Evolutionary conservation across 176 grass and related monocot species (phyloP).

Genomic region (Bolboschoenus planiculmis): DNA sequence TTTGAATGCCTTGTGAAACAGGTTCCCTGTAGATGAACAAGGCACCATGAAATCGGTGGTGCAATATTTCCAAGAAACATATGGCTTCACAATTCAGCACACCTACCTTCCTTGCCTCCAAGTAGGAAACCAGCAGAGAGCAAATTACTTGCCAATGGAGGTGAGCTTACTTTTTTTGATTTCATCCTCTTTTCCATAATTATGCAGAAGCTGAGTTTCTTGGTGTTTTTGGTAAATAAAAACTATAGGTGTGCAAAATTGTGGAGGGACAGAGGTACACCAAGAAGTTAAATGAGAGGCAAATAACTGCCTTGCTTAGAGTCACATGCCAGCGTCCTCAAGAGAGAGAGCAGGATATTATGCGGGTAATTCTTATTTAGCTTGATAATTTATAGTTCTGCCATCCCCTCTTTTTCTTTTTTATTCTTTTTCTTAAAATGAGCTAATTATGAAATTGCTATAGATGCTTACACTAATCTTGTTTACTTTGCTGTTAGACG

Average conservation of each 20-base stretch:
- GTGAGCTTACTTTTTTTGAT: conserved; percentile 32
- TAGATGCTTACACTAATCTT: background rate
- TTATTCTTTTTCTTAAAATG: background rate
- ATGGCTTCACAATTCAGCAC: conserved; percentile 85
- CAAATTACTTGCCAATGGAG: conserved; percentile 98
- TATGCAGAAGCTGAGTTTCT: background rate
- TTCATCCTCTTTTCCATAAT: background rate
- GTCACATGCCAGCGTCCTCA: conserved; percentile 78
- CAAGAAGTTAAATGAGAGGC: conserved; percentile 74
- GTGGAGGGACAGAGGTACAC: conserved; percentile 93
- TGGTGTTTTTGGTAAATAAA: background rate
- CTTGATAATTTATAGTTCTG: background rate
- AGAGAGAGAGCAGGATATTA: conserved; percentile 70
- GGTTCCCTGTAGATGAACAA: conserved; percentile 78
- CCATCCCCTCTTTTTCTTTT: background rate
- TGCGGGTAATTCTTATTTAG: conserved; percentile 39
- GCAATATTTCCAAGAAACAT: conserved; percentile 96
- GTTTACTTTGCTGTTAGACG: conserved; percentile 41
- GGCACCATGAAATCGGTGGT: conserved; percentile 82
- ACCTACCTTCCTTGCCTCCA: conserved; percentile 77
- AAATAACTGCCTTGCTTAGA: conserved; percentile 78
- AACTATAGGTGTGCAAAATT: conserved; percentile 78
- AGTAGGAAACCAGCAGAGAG: conserved; percentile 79
- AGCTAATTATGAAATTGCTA: conserved; percentile 19
- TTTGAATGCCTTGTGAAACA: conserved; percentile 27